A percentile compares a stretch with the other conserved stretches of the same genome.
phyloP scores from a whole-genome alignment of 2,329 filamentous ascomycete genomes.

The Atkinsonella hypoxylon region DNA sequence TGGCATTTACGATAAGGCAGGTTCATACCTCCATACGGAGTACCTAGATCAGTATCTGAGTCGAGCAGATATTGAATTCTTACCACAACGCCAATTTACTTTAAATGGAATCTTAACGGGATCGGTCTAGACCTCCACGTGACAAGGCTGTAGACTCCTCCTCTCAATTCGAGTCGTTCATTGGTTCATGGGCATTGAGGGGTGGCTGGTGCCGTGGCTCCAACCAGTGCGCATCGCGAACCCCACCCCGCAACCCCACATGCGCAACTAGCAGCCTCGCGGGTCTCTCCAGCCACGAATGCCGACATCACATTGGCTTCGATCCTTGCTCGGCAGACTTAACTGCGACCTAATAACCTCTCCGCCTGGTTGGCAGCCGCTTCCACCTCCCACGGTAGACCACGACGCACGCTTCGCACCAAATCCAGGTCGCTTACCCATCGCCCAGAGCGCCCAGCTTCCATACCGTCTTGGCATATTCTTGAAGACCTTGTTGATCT shows the following conservation, averaged over 20 bases:
- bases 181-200: background rate
- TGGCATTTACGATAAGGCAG: too few relatives aligned
- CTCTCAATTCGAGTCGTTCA: slow-evolving; percentile 1
- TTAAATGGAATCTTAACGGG: background rate
- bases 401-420: slow-evolving; percentile 4
- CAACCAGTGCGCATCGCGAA: background rate
- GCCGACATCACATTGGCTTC: slow-evolving; percentile 1
- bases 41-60: background rate
- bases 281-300: slow-evolving; percentile 3
- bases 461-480: background rate
- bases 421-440: background rate
- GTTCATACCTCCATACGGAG: too few relatives aligned
- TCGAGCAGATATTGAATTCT: background rate
- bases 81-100: background rate
- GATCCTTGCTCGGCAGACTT: slow-evolving; percentile 3
- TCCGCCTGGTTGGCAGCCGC: slow-evolving; percentile 4
- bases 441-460: background rate
- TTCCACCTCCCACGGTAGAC: slow-evolving; percentile 1
- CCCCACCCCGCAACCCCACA: background rate
- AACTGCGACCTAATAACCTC: background rate
- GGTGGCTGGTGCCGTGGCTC: slow-evolving; percentile 4
- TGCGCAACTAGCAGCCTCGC: background rate
- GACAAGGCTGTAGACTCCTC: slow-evolving; percentile 3
- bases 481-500: background rate
- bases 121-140: slow-evolving; percentile 3